phyloP scores from a whole-genome alignment of 495 filamentous ascomycete species.

The Penicillium pulvis region DNA sequence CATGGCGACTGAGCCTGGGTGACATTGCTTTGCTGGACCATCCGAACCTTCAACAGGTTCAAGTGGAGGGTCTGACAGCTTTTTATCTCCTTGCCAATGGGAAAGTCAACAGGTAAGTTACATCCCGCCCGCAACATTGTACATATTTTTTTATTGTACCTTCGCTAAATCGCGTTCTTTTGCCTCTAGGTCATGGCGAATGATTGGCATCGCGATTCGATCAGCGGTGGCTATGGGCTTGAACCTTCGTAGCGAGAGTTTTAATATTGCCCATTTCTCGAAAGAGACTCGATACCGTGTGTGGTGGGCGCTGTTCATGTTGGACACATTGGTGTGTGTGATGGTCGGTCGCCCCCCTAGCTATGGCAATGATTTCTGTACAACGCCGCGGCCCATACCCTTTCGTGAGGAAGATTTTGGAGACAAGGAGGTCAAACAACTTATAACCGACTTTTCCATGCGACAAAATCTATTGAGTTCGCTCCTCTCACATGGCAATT shows the following conservation, averaged over 20 bases:
- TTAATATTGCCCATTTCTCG: constrained; percentile 45
- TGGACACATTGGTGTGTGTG: constrained; percentile 58
- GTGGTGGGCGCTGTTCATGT: constrained; percentile 59
- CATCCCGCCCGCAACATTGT: background rate
- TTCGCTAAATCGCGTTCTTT: background rate
- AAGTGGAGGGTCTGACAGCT: constrained; percentile 56
- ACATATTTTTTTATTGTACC: background rate
- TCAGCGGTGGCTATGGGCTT: constrained; percentile 61
- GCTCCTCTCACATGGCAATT: constrained; percentile 16
- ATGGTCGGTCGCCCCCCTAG: constrained; percentile 63
- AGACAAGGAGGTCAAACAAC: constrained; percentile 27
- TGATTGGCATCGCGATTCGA: constrained; percentile 60
- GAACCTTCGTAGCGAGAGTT: constrained; percentile 60
- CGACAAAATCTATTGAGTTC: constrained; percentile 27
- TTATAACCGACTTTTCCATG: constrained; percentile 32
- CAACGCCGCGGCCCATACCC: constrained; percentile 54
- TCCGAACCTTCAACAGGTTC: constrained; percentile 59
- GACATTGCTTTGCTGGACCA: constrained; percentile 51
- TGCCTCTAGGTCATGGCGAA: constrained; percentile 55
- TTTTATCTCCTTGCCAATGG: constrained; percentile 61
- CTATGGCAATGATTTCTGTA: constrained; percentile 54
- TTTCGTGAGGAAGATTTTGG: constrained; percentile 53
- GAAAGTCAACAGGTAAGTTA: constrained; percentile 60
- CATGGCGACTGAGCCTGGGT: constrained; percentile 56
- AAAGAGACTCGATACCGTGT: constrained; percentile 47